Conservation (phyloP, 129 eudicot species). For the Deinandra increscens region DNA sequence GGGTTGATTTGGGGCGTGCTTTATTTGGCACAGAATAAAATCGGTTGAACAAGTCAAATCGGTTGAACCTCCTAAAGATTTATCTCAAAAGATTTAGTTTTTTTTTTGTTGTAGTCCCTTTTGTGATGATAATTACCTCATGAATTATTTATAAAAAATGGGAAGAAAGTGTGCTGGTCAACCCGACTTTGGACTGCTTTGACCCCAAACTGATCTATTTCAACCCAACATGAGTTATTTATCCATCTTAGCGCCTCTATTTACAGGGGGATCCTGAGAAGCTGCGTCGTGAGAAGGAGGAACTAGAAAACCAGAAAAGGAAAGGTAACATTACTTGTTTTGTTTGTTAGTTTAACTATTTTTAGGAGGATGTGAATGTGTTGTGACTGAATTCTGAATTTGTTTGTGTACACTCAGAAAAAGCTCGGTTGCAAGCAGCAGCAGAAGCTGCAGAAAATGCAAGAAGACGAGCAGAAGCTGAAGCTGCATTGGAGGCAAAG, state of each 20-base stretch:
- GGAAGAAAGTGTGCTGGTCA: not conserved
- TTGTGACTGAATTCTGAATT: not conserved
- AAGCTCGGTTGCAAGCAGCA: conserved; percentile 87
- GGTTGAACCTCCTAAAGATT: not conserved
- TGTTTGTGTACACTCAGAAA: conserved; percentile 40
- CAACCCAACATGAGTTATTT: not conserved
- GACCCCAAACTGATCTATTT: not conserved
- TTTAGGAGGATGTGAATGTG: not conserved
- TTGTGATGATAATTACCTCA: not conserved
- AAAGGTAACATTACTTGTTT: conserved; percentile 43
- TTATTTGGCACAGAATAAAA: not conserved
- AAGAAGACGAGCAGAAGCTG: conserved; percentile 63
- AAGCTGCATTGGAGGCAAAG: conserved; percentile 75
- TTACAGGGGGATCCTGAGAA: conserved; percentile 71
- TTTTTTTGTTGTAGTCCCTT: not conserved
- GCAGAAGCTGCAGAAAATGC: conserved; percentile 96
- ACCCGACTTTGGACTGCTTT: not conserved
- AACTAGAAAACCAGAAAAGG: conserved; percentile 65
- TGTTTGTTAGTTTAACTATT: not conserved
- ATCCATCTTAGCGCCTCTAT: not conserved
- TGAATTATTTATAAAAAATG: not conserved
- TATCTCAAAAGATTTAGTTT: not conserved
- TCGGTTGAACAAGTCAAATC: not conserved
- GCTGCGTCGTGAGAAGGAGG: conserved; percentile 69
- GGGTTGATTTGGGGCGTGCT: not conserved